These are phyloP conservation scores for Venustampulla echinocandica DNA, from an alignment of 495 filamentous ascomycete species.

Conservation along the genomic window DNA sequence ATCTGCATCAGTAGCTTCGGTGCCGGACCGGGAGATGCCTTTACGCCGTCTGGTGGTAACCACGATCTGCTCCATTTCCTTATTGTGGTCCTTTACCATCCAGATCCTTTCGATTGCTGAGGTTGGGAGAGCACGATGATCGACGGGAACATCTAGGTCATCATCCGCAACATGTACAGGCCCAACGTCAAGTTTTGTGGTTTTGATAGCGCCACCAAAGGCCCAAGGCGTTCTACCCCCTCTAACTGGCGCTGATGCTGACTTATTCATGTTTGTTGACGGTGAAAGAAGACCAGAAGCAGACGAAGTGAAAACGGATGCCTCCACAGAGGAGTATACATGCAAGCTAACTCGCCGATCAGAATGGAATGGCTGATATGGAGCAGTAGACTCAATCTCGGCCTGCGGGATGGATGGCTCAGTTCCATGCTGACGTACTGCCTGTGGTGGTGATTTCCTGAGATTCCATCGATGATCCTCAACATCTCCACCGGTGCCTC, in stretches of 20 bases:
- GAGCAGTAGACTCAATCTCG: constrained; percentile 86
- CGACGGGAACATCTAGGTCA: constrained; percentile 27
- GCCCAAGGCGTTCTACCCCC: constrained; percentile 44
- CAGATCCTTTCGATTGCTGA: constrained; percentile 48
- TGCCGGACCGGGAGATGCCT: constrained; percentile 34
- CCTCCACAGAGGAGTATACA: constrained; percentile 36
- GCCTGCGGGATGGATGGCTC: constrained; percentile 66
- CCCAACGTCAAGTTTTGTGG: constrained; percentile 54
- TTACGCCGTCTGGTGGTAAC: constrained; percentile 67
- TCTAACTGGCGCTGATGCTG: not conserved
- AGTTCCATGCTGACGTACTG: constrained; percentile 18
- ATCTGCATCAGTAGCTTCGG: constrained; percentile 27
- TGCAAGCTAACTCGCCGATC: constrained; percentile 68
- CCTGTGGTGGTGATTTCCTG: constrained; percentile 20
- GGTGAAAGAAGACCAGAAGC: constrained; percentile 18
- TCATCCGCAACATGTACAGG: constrained; percentile 40
- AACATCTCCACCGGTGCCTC: constrained; percentile 36
- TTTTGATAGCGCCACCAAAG: constrained; percentile 57
- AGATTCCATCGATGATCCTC: constrained; percentile 25
- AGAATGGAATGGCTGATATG: constrained; percentile 86
- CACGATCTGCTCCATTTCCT: constrained; percentile 67
- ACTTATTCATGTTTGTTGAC: not conserved
- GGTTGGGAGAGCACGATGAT: constrained; percentile 42
- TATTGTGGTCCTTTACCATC: constrained; percentile 40
- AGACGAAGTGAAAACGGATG: constrained; percentile 12